Conservation (phyloP, 257 asterid genomes). For the Scutellaria barbata region DNA sequence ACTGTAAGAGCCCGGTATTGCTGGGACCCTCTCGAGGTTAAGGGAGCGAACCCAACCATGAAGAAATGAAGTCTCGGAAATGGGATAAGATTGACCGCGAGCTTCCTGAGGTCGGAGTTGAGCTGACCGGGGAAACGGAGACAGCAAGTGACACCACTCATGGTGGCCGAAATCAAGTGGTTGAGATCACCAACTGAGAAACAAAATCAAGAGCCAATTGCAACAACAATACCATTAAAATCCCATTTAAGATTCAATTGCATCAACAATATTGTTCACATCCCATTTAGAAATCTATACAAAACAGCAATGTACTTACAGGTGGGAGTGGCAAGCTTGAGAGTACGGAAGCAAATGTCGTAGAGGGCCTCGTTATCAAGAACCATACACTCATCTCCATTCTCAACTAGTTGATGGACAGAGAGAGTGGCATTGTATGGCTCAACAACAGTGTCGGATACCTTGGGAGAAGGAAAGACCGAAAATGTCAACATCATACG, state of each 20-base stretch:
- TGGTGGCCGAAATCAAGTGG: slow-evolving; percentile 64
- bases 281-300: not conserved
- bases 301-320: slow-evolving; percentile 39
- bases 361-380: slow-evolving; percentile 63
- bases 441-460: slow-evolving; percentile 62
- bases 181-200: slow-evolving; percentile 67
- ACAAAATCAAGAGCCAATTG: not conserved
- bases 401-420: slow-evolving; percentile 66
- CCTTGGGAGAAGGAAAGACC: slow-evolving; percentile 63
- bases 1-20: slow-evolving; percentile 61
- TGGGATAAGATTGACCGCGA: slow-evolving; percentile 63
- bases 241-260: not conserved
- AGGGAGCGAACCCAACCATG: slow-evolving; percentile 64
- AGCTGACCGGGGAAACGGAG: slow-evolving; percentile 69
- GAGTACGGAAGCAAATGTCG: slow-evolving; percentile 68
- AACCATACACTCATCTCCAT: slow-evolving; percentile 67
- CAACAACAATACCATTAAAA: not conserved
- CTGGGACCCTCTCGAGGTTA: slow-evolving; percentile 62
- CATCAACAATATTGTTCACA: slow-evolving; percentile 1
- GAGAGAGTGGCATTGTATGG: slow-evolving; percentile 62
- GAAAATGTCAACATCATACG: slow-evolving; percentile 66
- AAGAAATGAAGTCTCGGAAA: slow-evolving; percentile 68
- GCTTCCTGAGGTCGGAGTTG: slow-evolving; percentile 61
- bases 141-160: slow-evolving; percentile 72
- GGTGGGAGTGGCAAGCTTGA: slow-evolving; percentile 59